Conservation (phyloP, 306 rosid genomes). For the Lupinus albus region DNA sequence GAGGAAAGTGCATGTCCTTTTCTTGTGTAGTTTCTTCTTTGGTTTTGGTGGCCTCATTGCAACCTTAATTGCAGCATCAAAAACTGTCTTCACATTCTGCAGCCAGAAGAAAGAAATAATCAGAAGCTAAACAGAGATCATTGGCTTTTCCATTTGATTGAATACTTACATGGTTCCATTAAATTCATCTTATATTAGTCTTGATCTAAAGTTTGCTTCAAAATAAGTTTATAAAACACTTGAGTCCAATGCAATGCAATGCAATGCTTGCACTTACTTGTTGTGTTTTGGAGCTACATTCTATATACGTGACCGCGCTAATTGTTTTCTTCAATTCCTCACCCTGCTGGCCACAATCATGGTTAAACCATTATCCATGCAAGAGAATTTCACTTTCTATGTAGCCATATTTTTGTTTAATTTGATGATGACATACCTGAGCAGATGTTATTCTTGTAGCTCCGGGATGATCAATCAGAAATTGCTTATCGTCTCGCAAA, state of each 20-base stretch:
- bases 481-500: constrained; percentile 72
- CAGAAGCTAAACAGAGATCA: not conserved
- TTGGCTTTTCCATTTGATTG: not conserved
- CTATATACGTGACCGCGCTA: constrained; percentile 77
- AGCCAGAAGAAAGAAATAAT: constrained; percentile 12
- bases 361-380: constrained; percentile 1
- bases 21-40: constrained; percentile 54
- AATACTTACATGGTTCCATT: not conserved
- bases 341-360: constrained; percentile 56
- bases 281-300: constrained; percentile 95
- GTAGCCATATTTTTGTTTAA: not conserved
- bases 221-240: not conserved
- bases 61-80: constrained; percentile 60
- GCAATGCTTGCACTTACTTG: constrained; percentile 53
- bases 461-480: constrained; percentile 62
- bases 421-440: constrained; percentile 50
- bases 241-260: constrained; percentile 9
- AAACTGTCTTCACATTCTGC: constrained; percentile 62
- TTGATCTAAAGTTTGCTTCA: not conserved
- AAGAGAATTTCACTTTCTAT: constrained; percentile 18
- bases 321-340: constrained; percentile 88
- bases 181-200: too few relatives aligned
- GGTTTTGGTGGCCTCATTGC: constrained; percentile 55
- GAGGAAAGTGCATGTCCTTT: constrained; percentile 47
- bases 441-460: constrained; percentile 57